Evolutionary conservation across 176 grass and related monocot species (phyloP), one percentile per base, ranked within the genome.

Genomic region (Oryza coarctata): DNA sequence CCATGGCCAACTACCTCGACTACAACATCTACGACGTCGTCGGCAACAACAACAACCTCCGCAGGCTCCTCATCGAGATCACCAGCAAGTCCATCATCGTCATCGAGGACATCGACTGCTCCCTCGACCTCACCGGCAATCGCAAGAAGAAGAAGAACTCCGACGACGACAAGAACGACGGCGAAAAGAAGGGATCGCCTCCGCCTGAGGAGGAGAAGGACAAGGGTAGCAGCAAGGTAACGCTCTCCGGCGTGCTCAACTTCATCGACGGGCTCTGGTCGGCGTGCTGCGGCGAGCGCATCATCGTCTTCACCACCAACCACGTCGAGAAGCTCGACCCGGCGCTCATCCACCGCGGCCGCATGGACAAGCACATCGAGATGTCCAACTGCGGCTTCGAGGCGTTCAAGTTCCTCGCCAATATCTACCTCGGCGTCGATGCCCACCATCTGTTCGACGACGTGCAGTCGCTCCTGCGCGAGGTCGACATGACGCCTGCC

Each of bases 101-200:
- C 66, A 88, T 97, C 49, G 94, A 97, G 85, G 91, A 97, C 83
- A 92, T 94, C 43, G 89, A 97, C 76, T 90, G 94, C 75, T 92
- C 94, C 0, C 82, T 97, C 74, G 85, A 97, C 44, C 82, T 94
- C 73, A 94, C 91, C 36, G 87, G 89, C 14, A 22, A 6, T 50
- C 85, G 73, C 32, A 78, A 43, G 43, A 66, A 77, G 49, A 45
- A 36, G 61, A 45, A 35, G 30, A 18, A 35, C 29, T 20, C 29
- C 28, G 63, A n/a, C 9, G 6, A n/a, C 6, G 58, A 9, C 36
- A 15, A 14, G 14, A 1, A 5, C 4, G 49, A 52, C 3, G 43
- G 43, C 45, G 45, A 49, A 14, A 49, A 55, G 50, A 55, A 55
- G 14, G 45, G 13, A 0, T 3, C 45, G 1, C 50, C 50, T 18